Base-by-base conservation (phyloP, 805 yeast genomes). In the Lachancea sp. region DNA sequence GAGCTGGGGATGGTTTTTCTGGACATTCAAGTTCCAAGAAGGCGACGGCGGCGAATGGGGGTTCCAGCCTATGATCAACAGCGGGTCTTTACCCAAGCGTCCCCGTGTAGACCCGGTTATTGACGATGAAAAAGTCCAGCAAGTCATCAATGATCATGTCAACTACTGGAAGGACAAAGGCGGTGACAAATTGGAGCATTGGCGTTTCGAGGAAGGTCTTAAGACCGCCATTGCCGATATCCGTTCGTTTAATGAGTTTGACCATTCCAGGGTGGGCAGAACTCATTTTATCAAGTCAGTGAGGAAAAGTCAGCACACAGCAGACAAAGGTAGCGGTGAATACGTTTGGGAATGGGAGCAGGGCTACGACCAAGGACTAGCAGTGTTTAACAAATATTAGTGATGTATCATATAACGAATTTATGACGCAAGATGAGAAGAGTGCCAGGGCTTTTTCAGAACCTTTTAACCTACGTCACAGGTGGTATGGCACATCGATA, bases 1-100 rank as follows among this genome's bases (percentile, higher is more conserved):
- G 1, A 62, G 71, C 9, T 74, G 79, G 46, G 98, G 98, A 0
- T 73, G 77, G 47, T 90, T 74, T 63, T 91, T 93, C 65, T 91
- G 98, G 98, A 85, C 96, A 1, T 85, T 68, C 62, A 87, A 88
- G 65, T 90, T 90, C 59, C 78, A 83, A 59, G 72, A 79, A 46
- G 97, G 97, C 2, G 83, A 82, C 58, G 97, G 97, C 36, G 98
- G 98, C 13, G 97, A 88, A 66, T 91, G 98, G 98, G 97, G 93
- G 41, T 82, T 87, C 65, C 72, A 74, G 19, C 85, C 88, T 31
- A 86, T 85, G 89, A 68, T 74, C 17, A 79, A 82, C 18, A 66
- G 67, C 42, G 88, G 87, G 1, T 76, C 80, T 8, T 62, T 80
- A 19, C 75, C 78, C 4, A 45, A 60, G 13, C 49, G 73, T 35